phyloP scores from a whole-genome alignment of 2,329 filamentous ascomycete genomes.

The Sarocladium oryzae region DNA sequence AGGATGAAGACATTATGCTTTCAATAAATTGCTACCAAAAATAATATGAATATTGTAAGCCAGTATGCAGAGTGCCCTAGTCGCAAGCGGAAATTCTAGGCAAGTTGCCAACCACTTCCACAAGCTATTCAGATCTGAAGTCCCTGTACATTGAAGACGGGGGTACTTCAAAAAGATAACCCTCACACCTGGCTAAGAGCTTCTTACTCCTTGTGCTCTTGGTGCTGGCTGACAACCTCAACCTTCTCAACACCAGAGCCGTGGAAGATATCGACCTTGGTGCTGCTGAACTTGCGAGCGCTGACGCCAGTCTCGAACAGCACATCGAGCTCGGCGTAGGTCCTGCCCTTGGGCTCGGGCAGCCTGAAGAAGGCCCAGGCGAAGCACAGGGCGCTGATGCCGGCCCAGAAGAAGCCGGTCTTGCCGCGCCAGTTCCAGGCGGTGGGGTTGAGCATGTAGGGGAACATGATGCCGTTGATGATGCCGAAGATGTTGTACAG shows the following conservation, averaged over 20 bases:
- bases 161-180: no score
- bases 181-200: no score
- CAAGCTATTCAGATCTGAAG: no score
- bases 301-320: slow-evolving; percentile 21
- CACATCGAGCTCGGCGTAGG: slow-evolving; percentile 21
- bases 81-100: no score
- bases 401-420: slow-evolving; percentile 14
- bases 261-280: slow-evolving; percentile 9
- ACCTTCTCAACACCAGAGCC: slow-evolving; percentile 5
- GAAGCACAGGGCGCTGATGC: slow-evolving; percentile 17
- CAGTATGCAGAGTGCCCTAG: no score
- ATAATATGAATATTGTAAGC: no score
- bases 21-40: no score
- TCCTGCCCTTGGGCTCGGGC: slow-evolving; percentile 20
- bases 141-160: no score
- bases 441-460: slow-evolving; percentile 17
- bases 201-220: background rate
- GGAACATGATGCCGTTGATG: slow-evolving; percentile 16
- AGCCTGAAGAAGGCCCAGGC: slow-evolving; percentile 20
- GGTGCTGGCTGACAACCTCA: slow-evolving; percentile 2
- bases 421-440: slow-evolving; percentile 18
- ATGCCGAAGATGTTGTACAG: slow-evolving; percentile 14
- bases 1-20: no score
- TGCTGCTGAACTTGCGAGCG: slow-evolving; percentile 25
- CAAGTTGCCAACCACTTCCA: no score